Base-by-base conservation (phyloP, 305 asterid genomes). In the Solanum aculeatissimum region DNA sequence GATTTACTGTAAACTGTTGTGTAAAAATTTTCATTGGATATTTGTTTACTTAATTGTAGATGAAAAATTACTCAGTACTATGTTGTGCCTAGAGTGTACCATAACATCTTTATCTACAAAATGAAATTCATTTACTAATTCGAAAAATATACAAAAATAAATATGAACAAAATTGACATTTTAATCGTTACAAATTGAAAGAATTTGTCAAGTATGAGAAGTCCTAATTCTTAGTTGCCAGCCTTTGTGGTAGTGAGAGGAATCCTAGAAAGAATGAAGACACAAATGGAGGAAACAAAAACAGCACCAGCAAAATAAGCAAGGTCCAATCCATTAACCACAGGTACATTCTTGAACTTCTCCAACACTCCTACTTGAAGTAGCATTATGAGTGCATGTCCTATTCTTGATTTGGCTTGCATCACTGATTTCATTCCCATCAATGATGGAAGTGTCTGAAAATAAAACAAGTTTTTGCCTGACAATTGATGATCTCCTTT, bases 321-420 rank as follows among this genome's bases (percentile, higher is more conserved):
- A 43, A 95, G 97, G 88, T 95, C 98, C 27, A 89, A 35, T 18
- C 93, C 91, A 63, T 86, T 92, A 42, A 85, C 89, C 79, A 93
- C 85, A n/a, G 95, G 93, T 69, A 93, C 74, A 54, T 86, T 92
- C 87, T 92, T 92, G 90, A 91, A 91, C 86, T 95, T 95, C 60
- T 92, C 97, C 87, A 95, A 49, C 70, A 95, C 95, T 85, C 94
- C 95, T 15, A 92, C 97, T 92, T 91, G 98, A 80, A 95, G 97
- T 80, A 92, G 88, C 96, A 93, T 89, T 51, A 93, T 87, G 65
- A 95, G 86, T 10, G 97, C 95, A 4, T 93, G 96, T 75, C 98
- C 98, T 68, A 94, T 93, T 88, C 91, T 94, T 63, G 96, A 89
- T 89, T 95, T 95, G 0, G 97, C 98, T 86, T 94, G 92, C 87